phyloP scores from a whole-genome alignment of 345 rosid genomes.

The Euclidium syriacum region DNA sequence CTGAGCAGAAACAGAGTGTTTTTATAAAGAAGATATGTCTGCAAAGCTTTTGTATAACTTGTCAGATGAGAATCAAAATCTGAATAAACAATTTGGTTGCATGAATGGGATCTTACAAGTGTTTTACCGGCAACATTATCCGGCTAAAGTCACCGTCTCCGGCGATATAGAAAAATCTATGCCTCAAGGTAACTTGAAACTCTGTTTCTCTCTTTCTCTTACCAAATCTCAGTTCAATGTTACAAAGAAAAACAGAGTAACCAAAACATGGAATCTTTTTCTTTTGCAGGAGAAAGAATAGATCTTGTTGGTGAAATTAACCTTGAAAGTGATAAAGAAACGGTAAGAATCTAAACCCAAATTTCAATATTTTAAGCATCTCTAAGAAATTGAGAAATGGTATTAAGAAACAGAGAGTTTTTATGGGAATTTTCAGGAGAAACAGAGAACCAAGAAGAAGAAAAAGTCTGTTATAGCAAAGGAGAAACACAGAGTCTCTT shows the following conservation, averaged over 20 bases:
- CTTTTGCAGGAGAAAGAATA: slow-evolving; percentile 46
- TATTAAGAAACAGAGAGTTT: background rate
- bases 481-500: slow-evolving; percentile 55
- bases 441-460: slow-evolving; percentile 15
- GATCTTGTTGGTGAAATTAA: slow-evolving; percentile 32
- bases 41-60: slow-evolving; percentile 47
- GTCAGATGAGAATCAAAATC: slow-evolving; percentile 67
- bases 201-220: slow-evolving; percentile 9
- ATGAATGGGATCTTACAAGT: slow-evolving; percentile 81
- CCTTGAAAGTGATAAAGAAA: slow-evolving; percentile 33
- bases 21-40: slow-evolving; percentile 61
- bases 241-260: slow-evolving; percentile 12
- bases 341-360: slow-evolving; percentile 33
- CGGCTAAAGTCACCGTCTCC: slow-evolving; percentile 24
- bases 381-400: background rate
- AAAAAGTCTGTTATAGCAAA: slow-evolving; percentile 37
- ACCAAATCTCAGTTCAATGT: slow-evolving; percentile 7
- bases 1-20: no score
- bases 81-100: slow-evolving; percentile 82
- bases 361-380: background rate
- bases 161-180: slow-evolving; percentile 14
- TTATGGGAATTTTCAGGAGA: slow-evolving; percentile 50
- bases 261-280: slow-evolving; percentile 5
- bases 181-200: slow-evolving; percentile 26
- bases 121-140: slow-evolving; percentile 57